Base-by-base conservation (phyloP, 1,284 basidiomycete genomes). In the Apiotrichum mycotoxinovorans region DNA sequence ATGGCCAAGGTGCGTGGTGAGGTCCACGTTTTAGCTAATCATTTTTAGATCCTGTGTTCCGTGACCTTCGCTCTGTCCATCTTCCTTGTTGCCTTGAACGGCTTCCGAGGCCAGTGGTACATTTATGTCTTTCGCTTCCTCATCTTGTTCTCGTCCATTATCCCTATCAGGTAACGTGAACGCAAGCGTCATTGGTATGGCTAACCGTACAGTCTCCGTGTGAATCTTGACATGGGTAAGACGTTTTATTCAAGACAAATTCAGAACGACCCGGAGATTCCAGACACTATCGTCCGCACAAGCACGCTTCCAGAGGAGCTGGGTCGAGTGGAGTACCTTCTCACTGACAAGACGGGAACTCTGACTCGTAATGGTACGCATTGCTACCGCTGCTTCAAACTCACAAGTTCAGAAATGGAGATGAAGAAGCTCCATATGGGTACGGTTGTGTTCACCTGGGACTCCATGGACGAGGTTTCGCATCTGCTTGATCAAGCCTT, bases 181-280 rank as follows among this genome's bases (percentile, higher is more conserved):
- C n/a, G 22, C 20, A 17, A 27, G 3, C 10, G 12, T 18, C n/a
- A 0, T 23, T 34, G 1, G 14, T 30, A 9, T 10, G 25, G 37
- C 49, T 10, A 41, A 18, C 15, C 38, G 4, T 4, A 0, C 61
- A 97, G 92, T 81, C 80, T 99, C 52, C 89, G 96, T 26, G 95
- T 99, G 60, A 99, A 99, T 69, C 82, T 98, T 50, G 96, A 99
- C 75, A 98, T 99, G 94, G 96, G 95, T 60, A 99, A 99, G 80
- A 98, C 94, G 0, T 90, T 98, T 42, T 98, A 98, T 69, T 91
- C 92, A 0, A 86, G 89, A 46, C 90, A 95, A 67, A 98, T 98
- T 59, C 92, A 94, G 86, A 86, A 84, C 58, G 96, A 99, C 76
- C 71, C 70, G 42, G 92, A 98, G 76, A 98, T 99, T 64, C 91